Evolutionary conservation across 148 eudicot genomes (phyloP).

Genomic region (Agrostemma githago): DNA sequence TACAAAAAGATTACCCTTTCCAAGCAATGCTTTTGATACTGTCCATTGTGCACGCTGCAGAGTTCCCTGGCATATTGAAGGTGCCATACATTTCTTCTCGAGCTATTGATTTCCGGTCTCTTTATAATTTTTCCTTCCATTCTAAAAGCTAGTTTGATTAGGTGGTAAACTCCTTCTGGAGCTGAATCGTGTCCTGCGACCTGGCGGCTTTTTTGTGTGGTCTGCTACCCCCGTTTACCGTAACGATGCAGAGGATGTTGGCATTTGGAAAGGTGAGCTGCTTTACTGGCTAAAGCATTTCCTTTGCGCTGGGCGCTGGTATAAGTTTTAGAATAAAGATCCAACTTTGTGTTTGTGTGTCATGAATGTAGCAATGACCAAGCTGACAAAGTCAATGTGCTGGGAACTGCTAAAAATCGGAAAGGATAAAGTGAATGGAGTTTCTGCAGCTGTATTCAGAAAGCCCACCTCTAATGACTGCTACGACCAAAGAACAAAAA

Average conservation of each 20-base stretch:
- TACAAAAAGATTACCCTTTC: slow-evolving; percentile 57
- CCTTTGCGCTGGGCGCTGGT: no score
- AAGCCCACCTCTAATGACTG: slow-evolving; percentile 71
- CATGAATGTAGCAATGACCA: slow-evolving; percentile 43
- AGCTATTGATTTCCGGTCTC: neutral
- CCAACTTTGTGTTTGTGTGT: neutral
- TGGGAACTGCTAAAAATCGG: slow-evolving; percentile 54
- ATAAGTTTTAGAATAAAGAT: neutral
- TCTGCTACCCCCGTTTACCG: slow-evolving; percentile 82
- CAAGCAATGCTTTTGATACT: slow-evolving; percentile 57
- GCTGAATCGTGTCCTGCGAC: slow-evolving; percentile 63
- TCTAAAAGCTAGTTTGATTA: slow-evolving; percentile 18
- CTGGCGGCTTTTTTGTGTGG: slow-evolving; percentile 83
- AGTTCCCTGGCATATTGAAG: slow-evolving; percentile 81
- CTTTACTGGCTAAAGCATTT: neutral
- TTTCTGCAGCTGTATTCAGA: slow-evolving; percentile 54
- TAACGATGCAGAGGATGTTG: slow-evolving; percentile 42
- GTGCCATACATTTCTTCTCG: slow-evolving; percentile 23
- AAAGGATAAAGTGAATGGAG: slow-evolving; percentile 45
- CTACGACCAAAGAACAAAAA: slow-evolving; percentile 45
- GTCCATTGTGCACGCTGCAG: slow-evolving; percentile 82
- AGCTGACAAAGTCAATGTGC: slow-evolving; percentile 60
- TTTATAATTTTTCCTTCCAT: neutral
- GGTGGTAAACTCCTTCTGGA: slow-evolving; percentile 79
- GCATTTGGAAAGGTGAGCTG: slow-evolving; percentile 54